Base-by-base conservation (phyloP, 73 alveolate genomes). In the Paramecium caudatum region DNA sequence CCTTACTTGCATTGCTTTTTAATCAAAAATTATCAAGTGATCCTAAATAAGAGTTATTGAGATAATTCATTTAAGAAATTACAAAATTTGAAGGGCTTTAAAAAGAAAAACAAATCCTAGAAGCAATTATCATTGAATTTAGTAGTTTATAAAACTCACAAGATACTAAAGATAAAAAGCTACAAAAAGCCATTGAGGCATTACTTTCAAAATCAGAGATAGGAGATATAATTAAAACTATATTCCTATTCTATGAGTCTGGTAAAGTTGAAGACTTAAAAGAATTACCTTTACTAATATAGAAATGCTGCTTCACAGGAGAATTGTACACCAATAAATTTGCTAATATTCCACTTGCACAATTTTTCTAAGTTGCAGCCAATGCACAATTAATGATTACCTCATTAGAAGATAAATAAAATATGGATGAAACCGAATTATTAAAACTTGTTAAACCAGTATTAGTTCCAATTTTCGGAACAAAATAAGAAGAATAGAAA, bases 371-470 rank as follows among this genome's bases (percentile, higher is more conserved):
- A 23, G 30, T 55, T 23, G 80, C 80, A 9, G 23, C 80, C 13
- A 55, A 55, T 55, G 80, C 80, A 23, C 30, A 55, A 55, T 27
- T 27, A 55, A 55, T 55, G 80, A 55, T 55, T 9, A 55, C 23
- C 4, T 55, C 46, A 23, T 19, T 55, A 9, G 80, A 55, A 2
- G 80, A 55, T 55, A 3, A 10, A 34, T 32, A 68, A 68, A 43
- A 68, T 17, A 68, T 68, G 32, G 34, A 68, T 68, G 84, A 68
- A 34, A 68, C 0, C 9, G 84, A 68, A 34, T 68, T 68, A n/a
- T n/a, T 68, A 37, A 68, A 68, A 13, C 48, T 43, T 32, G 50
- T 37, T 33, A 68, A 68, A 17, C 47, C 50, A 30, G 50, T 68
- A 5, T 68, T 68, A 3, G 84, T 32, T 25, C 50, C 47, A 25